Evolutionary conservation across 257 asterid species (phyloP), one percentile per base, ranked within the genome.

Genomic region (Buddleja alternifolia): DNA sequence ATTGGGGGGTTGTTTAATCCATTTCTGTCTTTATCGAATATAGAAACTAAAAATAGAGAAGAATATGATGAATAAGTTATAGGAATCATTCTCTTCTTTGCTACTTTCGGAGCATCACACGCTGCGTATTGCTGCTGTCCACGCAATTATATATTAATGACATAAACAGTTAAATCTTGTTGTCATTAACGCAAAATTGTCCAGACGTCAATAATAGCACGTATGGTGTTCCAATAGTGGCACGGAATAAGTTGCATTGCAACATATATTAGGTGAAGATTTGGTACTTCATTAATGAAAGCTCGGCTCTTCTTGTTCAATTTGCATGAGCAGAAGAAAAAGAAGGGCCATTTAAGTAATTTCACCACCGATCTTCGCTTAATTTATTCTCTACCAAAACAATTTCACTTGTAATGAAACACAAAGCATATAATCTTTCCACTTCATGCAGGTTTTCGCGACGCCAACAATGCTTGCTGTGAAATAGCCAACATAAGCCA

Each of bases 391-490:
- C 16, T 10, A 20, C 29, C 25, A 3, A 1, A 3, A 25, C 34
- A 23, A 53, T 6, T 32, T 53, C n/a, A 8, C 40, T 16, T 53
- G 47, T 53, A 0, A 53, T 21, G 39, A 6, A 9, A 16, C 23
- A 23, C 12, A 6, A 20, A 53, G 11, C 16, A 14, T 10, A 6
- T 10, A 10, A 48, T 34, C 7, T 72, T 34, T 66, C 0, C 25
- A 12, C 16, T 34, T 36, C 15, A 1, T 72, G 65, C 11, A 87
- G 95, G 93, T 32, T 84, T 90, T 52, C 57, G 63, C 0, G 77
- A 84, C 54, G 65, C 70, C 16, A 79, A 11, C 1, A 78, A 17
- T 24, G 7, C 90, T n/a, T 90, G 97, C 45, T 87, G 97, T 56
- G 84, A 87, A 74, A 71, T 87, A 9, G 45, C 69, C 7, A 21